phyloP scores from a whole-genome alignment of 1,284 basidiomycete species.

The Phellinidium pouzarii region DNA sequence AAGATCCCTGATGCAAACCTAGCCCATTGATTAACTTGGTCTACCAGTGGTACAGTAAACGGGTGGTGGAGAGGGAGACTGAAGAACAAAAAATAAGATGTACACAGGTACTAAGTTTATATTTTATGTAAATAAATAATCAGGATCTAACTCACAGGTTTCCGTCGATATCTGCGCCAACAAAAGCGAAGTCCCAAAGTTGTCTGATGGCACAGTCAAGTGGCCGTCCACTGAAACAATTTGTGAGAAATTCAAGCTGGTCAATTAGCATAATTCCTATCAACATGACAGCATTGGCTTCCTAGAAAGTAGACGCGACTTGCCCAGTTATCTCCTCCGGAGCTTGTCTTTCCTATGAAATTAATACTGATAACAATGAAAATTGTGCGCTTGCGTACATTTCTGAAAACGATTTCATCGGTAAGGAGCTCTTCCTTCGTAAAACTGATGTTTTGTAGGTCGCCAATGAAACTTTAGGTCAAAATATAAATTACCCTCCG shows the following conservation, averaged over 20 bases:
- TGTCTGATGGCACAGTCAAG: conserved; percentile 34
- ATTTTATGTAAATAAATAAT: not conserved
- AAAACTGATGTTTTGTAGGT: conserved; percentile 37
- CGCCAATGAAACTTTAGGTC: conserved; percentile 41
- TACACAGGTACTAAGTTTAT: not conserved
- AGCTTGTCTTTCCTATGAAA: conserved; percentile 38
- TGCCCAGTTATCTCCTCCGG: conserved; percentile 49
- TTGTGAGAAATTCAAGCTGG: conserved; percentile 46
- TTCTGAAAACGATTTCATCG: conserved; percentile 40
- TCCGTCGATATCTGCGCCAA: conserved; percentile 45
- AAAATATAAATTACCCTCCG: not conserved
- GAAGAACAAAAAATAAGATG: not conserved
- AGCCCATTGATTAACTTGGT: conserved; percentile 45
- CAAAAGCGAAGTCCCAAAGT: conserved; percentile 53
- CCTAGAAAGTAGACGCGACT: conserved; percentile 1
- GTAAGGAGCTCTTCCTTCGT: conserved; percentile 36
- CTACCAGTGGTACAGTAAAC: conserved; percentile 42
- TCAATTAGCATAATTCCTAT: not conserved
- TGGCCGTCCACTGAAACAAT: conserved; percentile 41
- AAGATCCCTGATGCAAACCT: conserved; percentile 37
- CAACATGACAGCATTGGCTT: not conserved
- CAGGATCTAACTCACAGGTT: conserved; percentile 35
- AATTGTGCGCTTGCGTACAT: conserved; percentile 28
- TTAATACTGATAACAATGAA: not conserved
- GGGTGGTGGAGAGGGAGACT: conserved; percentile 35